Conservation (phyloP, 2,329 filamentous ascomycete species). For the Diplocarpon rosae region DNA sequence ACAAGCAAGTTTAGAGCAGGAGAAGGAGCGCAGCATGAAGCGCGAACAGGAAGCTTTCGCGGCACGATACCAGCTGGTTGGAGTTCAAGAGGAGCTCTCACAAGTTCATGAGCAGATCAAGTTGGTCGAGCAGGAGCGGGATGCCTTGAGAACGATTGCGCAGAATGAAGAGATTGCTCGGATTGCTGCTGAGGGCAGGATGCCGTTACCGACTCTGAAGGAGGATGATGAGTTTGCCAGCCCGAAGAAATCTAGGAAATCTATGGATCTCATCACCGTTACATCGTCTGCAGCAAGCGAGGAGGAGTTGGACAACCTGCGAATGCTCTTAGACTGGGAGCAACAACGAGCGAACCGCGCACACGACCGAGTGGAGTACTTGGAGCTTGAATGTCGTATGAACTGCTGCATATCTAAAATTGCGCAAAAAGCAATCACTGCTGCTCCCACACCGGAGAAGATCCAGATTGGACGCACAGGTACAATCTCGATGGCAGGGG, state of each 20-base stretch:
- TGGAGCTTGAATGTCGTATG: constrained; percentile 64
- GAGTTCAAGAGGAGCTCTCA: constrained; percentile 55
- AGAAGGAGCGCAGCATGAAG: constrained; percentile 49
- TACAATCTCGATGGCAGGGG: constrained; percentile 44
- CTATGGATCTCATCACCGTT: constrained; percentile 39
- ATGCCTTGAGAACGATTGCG: constrained; percentile 60
- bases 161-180: constrained; percentile 64
- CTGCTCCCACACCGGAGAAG: constrained; percentile 1
- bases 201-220: constrained; percentile 49
- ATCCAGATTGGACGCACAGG: constrained; percentile 6
- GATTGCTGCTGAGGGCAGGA: constrained; percentile 59
- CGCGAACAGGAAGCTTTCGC: constrained; percentile 61
- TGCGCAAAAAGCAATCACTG: constrained; percentile 3
- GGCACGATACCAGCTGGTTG: constrained; percentile 53
- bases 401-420: constrained; percentile 49
- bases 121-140: constrained; percentile 61
- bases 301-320: constrained; percentile 34
- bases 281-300: constrained; percentile 41
- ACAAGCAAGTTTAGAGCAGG: constrained; percentile 49
- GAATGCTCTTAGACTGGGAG: constrained; percentile 35
- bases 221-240: constrained; percentile 52
- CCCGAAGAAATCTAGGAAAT: constrained; percentile 40
- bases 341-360: constrained; percentile 53
- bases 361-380: constrained; percentile 62
- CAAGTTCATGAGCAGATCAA: constrained; percentile 51